These are phyloP conservation scores for Helicostylum pulchrum DNA, from an alignment of 192 early-diverging fungal genomes.

Conservation along the genomic window DNA sequence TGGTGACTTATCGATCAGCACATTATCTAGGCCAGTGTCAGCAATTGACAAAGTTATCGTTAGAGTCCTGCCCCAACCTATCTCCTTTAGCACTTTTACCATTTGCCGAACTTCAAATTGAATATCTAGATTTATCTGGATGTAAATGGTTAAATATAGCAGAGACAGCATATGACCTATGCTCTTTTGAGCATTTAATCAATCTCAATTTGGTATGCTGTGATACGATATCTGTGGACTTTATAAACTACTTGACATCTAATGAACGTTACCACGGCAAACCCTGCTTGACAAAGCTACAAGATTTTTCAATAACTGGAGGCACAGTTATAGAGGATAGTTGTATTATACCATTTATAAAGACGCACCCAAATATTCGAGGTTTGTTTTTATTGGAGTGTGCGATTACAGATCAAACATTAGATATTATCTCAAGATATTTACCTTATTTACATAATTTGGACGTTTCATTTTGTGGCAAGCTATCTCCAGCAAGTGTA, in stretches of 20 bases:
- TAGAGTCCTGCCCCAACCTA: constrained; percentile 10
- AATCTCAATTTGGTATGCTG: constrained; percentile 28
- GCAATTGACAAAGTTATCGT: constrained; percentile 6
- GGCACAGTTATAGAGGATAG: constrained; percentile 33
- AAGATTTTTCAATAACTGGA: constrained; percentile 36
- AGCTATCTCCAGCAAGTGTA: constrained; percentile 33
- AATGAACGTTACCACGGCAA: neutral
- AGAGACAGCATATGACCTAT: constrained; percentile 27
- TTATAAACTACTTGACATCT: constrained; percentile 21
- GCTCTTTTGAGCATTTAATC: constrained; percentile 11
- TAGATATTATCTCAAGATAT: constrained; percentile 24
- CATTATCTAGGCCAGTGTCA: constrained; percentile 24
- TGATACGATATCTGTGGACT: constrained; percentile 8
- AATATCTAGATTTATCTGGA: constrained; percentile 20
- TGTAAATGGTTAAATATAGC: constrained; percentile 25
- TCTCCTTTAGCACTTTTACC: constrained; percentile 20
- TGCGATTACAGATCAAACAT: constrained; percentile 36
- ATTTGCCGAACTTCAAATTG: constrained; percentile 20
- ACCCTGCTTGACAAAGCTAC: constrained; percentile 19
- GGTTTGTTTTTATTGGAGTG: constrained; percentile 33
- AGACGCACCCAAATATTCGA: constrained; percentile 18
- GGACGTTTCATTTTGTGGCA: constrained; percentile 33
- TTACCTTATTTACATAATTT: constrained; percentile 31
- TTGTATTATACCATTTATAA: constrained; percentile 31
- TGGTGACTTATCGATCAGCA: constrained; percentile 22